phyloP scores from a whole-genome alignment of 805 yeast species.

The Brettanomyces anomalus region DNA sequence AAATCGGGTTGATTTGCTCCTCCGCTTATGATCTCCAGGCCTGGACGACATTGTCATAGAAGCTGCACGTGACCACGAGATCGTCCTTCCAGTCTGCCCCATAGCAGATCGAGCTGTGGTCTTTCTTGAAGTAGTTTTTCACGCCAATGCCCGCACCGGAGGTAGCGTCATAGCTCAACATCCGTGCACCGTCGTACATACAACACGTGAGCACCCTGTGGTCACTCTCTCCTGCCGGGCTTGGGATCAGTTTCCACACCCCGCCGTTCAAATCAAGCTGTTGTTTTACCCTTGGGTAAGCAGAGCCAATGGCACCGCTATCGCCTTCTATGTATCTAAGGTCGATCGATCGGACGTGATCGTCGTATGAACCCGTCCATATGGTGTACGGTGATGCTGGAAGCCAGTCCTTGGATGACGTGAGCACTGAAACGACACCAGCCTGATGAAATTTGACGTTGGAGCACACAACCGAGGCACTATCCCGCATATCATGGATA shows the following conservation, averaged over 20 bases:
- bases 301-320: constrained; percentile 35
- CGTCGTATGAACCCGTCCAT: constrained; percentile 94
- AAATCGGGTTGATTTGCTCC: not conserved
- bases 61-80: constrained; percentile 73
- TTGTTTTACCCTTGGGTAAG: constrained; percentile 36
- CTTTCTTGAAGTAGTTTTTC: constrained; percentile 43
- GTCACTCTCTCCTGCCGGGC: constrained; percentile 29
- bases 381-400: constrained; percentile 18
- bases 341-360: constrained; percentile 60
- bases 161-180: constrained; percentile 33
- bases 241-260: constrained; percentile 83
- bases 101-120: constrained; percentile 88
- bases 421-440: constrained; percentile 79
- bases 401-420: constrained; percentile 38
- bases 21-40: constrained; percentile 39
- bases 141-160: constrained; percentile 20
- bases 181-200: constrained; percentile 91
- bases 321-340: constrained; percentile 35
- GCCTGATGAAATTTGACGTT: constrained; percentile 67
- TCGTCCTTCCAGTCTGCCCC: constrained; percentile 83
- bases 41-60: constrained; percentile 79
- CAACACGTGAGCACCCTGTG: constrained; percentile 68
- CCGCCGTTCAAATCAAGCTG: constrained; percentile 74
- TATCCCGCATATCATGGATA: constrained; percentile 57
- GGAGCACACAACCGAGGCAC: constrained; percentile 27